A percentile compares a stretch with the other conserved stretches of the same genome.
Conservation (phyloP, 176 grass and related monocot species). For the Sorghum bicolor region Sorghum_bicolor_NCBIv3 NC_012873.2:59688001-59688500, state of each 20-base stretch:
- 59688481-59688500: slow-evolving; percentile 88
- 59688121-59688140: slow-evolving; percentile 76
- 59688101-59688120: slow-evolving; percentile 64
- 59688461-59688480: slow-evolving; percentile 67
- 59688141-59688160: slow-evolving; percentile 62
- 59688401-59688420: slow-evolving; percentile 38
- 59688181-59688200: slow-evolving; percentile 85
- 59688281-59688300: neutral
- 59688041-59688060: slow-evolving; percentile 75
- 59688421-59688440: slow-evolving; percentile 48
- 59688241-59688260: slow-evolving; percentile 75
- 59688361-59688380: slow-evolving; percentile 66
- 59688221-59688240: slow-evolving; percentile 87
- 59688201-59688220: slow-evolving; percentile 89
- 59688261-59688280: slow-evolving; percentile 59
- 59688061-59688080: slow-evolving; percentile 98
- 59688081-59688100: slow-evolving; percentile 79
- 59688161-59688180: slow-evolving; percentile 72
- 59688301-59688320: neutral
- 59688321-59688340: neutral
- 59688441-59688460: slow-evolving; percentile 81
- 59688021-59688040: slow-evolving; percentile 69
- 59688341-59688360: neutral
- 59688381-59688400: slow-evolving; percentile 61
- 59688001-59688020: slow-evolving; percentile 85